Conservation (phyloP, 202 grass and related monocot species). For the Elaeis oleifera region DNA sequence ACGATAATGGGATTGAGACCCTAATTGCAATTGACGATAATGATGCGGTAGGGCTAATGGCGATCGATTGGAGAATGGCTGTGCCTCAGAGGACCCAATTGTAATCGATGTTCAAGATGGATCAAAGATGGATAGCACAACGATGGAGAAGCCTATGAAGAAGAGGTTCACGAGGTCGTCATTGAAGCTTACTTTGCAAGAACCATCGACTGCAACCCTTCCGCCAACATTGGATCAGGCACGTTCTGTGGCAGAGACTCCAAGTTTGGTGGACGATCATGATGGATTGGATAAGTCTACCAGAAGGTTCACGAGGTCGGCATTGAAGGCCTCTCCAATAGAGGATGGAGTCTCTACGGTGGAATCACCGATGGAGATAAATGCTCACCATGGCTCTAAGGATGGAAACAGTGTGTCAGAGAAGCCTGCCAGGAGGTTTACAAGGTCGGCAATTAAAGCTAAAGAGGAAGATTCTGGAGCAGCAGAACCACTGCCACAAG, state of each 20-base stretch:
- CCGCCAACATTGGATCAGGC: not conserved
- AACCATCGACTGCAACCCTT: not conserved
- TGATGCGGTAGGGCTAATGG: not conserved
- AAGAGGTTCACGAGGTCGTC: not conserved
- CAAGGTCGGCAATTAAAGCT: slow-evolving; percentile 14
- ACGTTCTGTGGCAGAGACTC: not conserved
- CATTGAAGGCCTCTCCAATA: slow-evolving; percentile 28
- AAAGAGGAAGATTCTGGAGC: slow-evolving; percentile 2
- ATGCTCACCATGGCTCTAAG: not conserved
- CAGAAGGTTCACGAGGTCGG: slow-evolving; percentile 57
- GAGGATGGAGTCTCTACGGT: not conserved
- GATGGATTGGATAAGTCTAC: not conserved
- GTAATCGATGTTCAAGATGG: not conserved
- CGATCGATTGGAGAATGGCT: not conserved
- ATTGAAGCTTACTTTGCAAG: not conserved
- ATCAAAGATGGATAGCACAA: not conserved
- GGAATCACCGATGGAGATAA: not conserved
- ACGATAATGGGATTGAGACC: not conserved
- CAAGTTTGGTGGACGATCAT: not conserved
- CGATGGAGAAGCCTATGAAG: not conserved
- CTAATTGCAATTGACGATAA: not conserved
- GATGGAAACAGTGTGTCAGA: not conserved
- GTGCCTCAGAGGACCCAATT: not conserved
- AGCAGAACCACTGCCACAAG: not conserved
- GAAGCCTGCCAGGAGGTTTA: slow-evolving; percentile 8